These are phyloP conservation scores for Phytophthora cajani DNA, from an alignment of 352 stramenopile genomes.

Conservation along the genomic window DNA sequence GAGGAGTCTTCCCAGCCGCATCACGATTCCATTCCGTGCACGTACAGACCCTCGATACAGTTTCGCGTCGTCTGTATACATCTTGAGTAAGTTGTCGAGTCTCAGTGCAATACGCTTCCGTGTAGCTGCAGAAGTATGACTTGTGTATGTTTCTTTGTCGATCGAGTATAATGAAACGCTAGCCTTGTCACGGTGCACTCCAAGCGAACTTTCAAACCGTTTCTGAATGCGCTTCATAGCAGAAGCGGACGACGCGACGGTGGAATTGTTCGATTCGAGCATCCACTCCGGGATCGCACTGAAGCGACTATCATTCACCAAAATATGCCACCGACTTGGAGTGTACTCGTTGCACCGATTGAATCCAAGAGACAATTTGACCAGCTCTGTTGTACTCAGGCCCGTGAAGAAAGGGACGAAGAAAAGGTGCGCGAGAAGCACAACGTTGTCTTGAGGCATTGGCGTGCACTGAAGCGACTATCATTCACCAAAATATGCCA, in stretches of 20 bases:
- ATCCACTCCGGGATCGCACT: slow-evolving; percentile 33
- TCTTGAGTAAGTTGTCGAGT: slow-evolving; percentile 24
- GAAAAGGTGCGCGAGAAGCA: slow-evolving; percentile 29
- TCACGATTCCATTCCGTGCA: slow-evolving; percentile 24
- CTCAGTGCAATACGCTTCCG: slow-evolving; percentile 16
- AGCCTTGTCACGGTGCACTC: background rate
- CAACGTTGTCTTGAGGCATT: slow-evolving; percentile 20
- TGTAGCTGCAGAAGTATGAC: slow-evolving; percentile 8
- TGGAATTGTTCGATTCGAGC: background rate
- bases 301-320: slow-evolving; percentile 12
- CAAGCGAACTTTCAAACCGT: slow-evolving; percentile 13
- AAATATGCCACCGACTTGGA: slow-evolving; percentile 6
- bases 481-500: slow-evolving; percentile 16
- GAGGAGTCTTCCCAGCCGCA: slow-evolving; percentile 28
- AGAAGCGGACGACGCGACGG: background rate
- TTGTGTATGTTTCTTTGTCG: slow-evolving; percentile 18
- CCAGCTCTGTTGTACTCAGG: slow-evolving; percentile 29
- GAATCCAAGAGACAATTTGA: slow-evolving; percentile 40
- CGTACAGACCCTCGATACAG: slow-evolving; percentile 15
- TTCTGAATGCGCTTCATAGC: slow-evolving; percentile 20
- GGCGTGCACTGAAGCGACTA: slow-evolving; percentile 11
- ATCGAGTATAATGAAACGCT: slow-evolving; percentile 19
- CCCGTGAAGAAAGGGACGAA: slow-evolving; percentile 43
- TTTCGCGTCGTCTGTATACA: slow-evolving; percentile 9
- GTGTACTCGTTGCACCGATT: slow-evolving; percentile 11